Conservation (phyloP, 169 alveolate species). For the Plasmodium vinckei region DNA sequence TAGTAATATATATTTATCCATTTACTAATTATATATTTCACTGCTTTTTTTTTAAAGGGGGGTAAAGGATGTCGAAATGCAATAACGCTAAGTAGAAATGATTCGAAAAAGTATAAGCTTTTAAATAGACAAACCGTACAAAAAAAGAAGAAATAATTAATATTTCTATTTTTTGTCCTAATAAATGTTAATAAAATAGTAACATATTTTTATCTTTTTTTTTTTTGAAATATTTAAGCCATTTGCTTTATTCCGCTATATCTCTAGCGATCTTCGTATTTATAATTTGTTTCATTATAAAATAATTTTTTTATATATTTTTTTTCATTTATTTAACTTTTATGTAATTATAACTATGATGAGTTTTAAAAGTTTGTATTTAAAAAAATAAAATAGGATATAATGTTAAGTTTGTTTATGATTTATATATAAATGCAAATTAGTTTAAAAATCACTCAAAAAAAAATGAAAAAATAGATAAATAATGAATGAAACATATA, state of each 20-base stretch:
- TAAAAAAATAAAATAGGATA: too few relatives aligned
- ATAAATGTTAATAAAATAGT: background rate
- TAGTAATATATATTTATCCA: background rate
- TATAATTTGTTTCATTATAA: too few relatives aligned
- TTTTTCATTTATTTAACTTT: too few relatives aligned
- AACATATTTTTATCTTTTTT: background rate
- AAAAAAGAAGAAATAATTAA: slow-evolving; percentile 46
- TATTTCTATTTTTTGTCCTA: background rate
- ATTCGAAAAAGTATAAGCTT: slow-evolving; percentile 78
- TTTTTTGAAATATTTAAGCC: background rate
- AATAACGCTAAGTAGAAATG: slow-evolving; percentile 78
- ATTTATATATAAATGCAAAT: slow-evolving; percentile 1
- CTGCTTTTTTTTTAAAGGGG: slow-evolving; percentile 63
- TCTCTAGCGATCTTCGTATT: too few relatives aligned
- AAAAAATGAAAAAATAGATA: too few relatives aligned
- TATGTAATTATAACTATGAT: too few relatives aligned
- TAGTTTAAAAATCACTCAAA: background rate
- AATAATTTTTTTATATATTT: too few relatives aligned
- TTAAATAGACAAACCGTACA: slow-evolving; percentile 76
- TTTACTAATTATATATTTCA: background rate
- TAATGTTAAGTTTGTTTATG: background rate
- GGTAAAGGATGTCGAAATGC: slow-evolving; percentile 84
- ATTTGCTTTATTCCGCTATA: background rate
- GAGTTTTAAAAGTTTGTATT: too few relatives aligned
- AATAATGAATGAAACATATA: too few relatives aligned